Evolutionary conservation across 305 asterid species (phyloP), one percentile per base, ranked within the genome.

Genomic region (Striga hermonthica): DNA sequence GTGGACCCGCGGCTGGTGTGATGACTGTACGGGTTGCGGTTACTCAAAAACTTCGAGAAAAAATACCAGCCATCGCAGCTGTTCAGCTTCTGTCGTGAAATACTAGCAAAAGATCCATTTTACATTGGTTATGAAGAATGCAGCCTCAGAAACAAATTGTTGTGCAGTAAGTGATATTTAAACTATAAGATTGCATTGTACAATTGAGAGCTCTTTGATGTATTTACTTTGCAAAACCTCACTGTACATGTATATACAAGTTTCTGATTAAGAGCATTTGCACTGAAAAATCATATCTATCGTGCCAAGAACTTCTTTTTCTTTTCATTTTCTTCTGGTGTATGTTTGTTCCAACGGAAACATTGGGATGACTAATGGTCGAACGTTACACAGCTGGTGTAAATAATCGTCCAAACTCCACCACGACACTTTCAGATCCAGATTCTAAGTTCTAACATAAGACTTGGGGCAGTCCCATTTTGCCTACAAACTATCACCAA

Each of bases 11-110:
- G 10, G 92, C 97, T 44, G 78, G 89, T 65, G 99, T 93, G 50
- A 93, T 93, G 92, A 93, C 99, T 16, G 99, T 90, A 62, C 87
- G 99, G 38, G 97, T 93, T 47, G 99, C 99, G 72, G 92, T 93
- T 3, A 84, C 99, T 64, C 97, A 90, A 82, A 93, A 93, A 74
- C 85, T 90, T 54, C 78, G 99, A 62, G 99, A 90, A 71, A 93
- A 93, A 62, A 88, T 93, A 67, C 96, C 96, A 36, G 62, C 92
- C 71, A 93, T 93, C 62, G 96, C 97, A 7, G 97, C 95, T 1
- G 95, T 90, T 58, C 99, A 90, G 74, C 96, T 93, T 55, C 76
- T 93, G 76, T 86, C 91, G 9, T 91, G 82, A 79, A 72, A 68
- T 14, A 15, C 16, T 38, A 16, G 1, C 7, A 28, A 15, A 50